Base-by-base conservation (phyloP, 768 basidiomycete genomes). In the Crepidotus variabilis region DNA sequence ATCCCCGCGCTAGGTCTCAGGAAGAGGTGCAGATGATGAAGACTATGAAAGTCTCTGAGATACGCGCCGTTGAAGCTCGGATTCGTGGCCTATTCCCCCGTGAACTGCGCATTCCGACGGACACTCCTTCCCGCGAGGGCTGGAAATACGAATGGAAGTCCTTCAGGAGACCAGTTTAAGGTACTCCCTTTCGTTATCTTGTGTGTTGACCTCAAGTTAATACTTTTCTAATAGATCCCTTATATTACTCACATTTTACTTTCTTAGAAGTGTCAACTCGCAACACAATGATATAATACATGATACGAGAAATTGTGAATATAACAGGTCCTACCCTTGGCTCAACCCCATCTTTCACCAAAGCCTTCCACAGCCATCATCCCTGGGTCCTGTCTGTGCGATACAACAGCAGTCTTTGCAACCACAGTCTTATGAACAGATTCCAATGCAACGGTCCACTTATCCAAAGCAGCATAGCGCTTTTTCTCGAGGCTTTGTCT, bases 141-240 rank as follows among this genome's bases (percentile, higher is more conserved):
- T 96, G 94, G 94, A 84, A 86, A 52, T 88, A 94, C 65, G 84
- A 87, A n/a, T 95, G 87, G 84, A 90, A 80, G 54, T 80, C 88
- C 48, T 83, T 85, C 65, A 71, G 78, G 56, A 76, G 80, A 36
- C 82, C 83, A 24, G 56, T 82, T 56, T 82, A 67, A 65, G 65
- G 46, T 50, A 57, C 52, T 33, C 22, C 34, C 16, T 16, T 35
- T 55, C 6, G 7, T 18, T 13, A 49, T 18, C 8, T 8, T 50
- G 6, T 50, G 22, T 47, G n/a, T 20, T n/a, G 9, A 16, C 46
- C 28, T 23, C 43, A 10, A 49, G 21, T 50, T 49, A 22, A 56
- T 54, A 49, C 11, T 34, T 46, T n/a, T 56, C 8, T 23, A 51
- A 9, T 57, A 21, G n/a, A 4, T 28, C 3, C 28, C 28, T 28